Conservation (phyloP, 2,329 filamentous ascomycete species). For the Colletotrichum musicola region DNA sequence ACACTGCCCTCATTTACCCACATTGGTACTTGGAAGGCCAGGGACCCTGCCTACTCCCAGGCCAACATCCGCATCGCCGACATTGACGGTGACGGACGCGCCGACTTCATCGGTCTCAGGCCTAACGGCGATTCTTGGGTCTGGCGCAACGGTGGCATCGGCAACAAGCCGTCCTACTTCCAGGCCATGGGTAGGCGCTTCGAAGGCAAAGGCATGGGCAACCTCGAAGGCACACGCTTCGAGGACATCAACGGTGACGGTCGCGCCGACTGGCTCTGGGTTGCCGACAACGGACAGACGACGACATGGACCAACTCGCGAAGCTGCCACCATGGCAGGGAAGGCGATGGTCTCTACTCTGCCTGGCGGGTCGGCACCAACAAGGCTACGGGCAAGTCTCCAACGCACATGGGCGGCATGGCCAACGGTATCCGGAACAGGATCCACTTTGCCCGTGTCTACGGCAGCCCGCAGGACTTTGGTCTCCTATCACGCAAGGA, state of each 20-base stretch:
- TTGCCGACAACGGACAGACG: slow-evolving; percentile 39
- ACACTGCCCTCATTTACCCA: slow-evolving; percentile 16
- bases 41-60: not conserved
- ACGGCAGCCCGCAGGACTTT: slow-evolving; percentile 35
- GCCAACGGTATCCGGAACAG: slow-evolving; percentile 17
- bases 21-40: slow-evolving; percentile 5
- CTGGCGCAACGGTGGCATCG: slow-evolving; percentile 49
- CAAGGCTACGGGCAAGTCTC: slow-evolving; percentile 20
- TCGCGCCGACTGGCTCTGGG: slow-evolving; percentile 45
- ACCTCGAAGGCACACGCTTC: slow-evolving; percentile 41
- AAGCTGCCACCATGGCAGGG: slow-evolving; percentile 29
- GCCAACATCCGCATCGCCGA: not conserved
- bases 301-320: slow-evolving; percentile 43
- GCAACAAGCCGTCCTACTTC: slow-evolving; percentile 48
- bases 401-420: slow-evolving; percentile 35
- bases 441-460: slow-evolving; percentile 38
- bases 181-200: slow-evolving; percentile 47
- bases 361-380: slow-evolving; percentile 41
- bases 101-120: slow-evolving; percentile 48
- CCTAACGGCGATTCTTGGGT: slow-evolving; percentile 45
- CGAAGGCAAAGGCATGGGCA: slow-evolving; percentile 40
- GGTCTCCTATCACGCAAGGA: slow-evolving; percentile 24
- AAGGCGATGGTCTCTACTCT: slow-evolving; percentile 41
- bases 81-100: slow-evolving; percentile 49
- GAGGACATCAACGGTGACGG: slow-evolving; percentile 43